Percentiles rank a stretch among this genome's conserved stretches.
Conservation (phyloP, 345 rosid species). For the Nephelium lappaceum region DNA sequence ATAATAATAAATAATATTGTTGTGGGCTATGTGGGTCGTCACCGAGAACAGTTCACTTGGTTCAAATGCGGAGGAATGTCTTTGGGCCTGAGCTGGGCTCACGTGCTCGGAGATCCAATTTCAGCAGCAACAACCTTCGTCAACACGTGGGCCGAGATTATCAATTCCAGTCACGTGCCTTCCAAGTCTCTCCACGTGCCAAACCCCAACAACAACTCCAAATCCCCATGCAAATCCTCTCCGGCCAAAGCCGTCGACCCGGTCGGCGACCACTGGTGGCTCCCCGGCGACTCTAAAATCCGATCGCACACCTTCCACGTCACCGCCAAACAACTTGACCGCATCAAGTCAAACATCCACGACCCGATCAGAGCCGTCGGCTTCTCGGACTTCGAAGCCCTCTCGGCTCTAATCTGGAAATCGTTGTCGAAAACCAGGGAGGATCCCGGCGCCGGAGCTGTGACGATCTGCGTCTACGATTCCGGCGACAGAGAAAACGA, state of each 20-base stretch:
- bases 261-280: conserved; percentile 57
- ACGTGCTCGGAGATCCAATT: conserved; percentile 69
- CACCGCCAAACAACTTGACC: conserved; percentile 36
- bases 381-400: conserved; percentile 31
- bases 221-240: background rate
- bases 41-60: conserved; percentile 52
- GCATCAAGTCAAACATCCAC: conserved; percentile 19
- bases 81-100: conserved; percentile 79
- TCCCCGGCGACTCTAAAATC: conserved; percentile 34
- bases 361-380: background rate
- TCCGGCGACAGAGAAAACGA: background rate
- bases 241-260: conserved; percentile 50
- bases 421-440: conserved; percentile 42
- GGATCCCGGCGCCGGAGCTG: conserved; percentile 31
- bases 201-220: background rate
- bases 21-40: background rate
- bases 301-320: conserved; percentile 35
- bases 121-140: conserved; percentile 65
- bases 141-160: conserved; percentile 42
- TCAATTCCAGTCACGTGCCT: conserved; percentile 31
- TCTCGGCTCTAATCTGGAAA: conserved; percentile 66
- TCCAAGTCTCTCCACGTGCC: conserved; percentile 28
- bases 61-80: conserved; percentile 73
- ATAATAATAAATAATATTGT: background rate
- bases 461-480: conserved; percentile 42